These are phyloP conservation scores for Talaromyces sp. DNA, from an alignment of 2,329 filamentous ascomycete genomes.

Conservation along the genomic window DNA sequence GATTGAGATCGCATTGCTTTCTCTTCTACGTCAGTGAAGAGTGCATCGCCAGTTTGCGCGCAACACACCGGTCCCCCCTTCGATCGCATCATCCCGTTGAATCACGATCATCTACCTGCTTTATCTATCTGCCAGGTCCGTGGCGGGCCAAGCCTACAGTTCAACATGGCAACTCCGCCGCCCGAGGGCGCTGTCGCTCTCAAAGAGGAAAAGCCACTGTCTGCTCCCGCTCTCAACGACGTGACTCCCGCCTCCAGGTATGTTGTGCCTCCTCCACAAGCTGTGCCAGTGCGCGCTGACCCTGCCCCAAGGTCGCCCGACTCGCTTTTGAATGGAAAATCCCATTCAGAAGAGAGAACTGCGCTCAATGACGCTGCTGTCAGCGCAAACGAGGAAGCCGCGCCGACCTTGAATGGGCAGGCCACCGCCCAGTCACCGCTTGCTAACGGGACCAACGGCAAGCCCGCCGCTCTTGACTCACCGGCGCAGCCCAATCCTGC, in stretches of 20 bases:
- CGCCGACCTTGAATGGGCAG: slow-evolving; percentile 26
- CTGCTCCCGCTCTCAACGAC: slow-evolving; percentile 30
- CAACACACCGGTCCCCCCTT: slow-evolving; percentile 10
- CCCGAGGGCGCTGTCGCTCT: slow-evolving; percentile 29
- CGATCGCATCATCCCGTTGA: slow-evolving; percentile 12
- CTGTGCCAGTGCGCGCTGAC: slow-evolving; percentile 13
- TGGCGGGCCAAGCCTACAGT: slow-evolving; percentile 16
- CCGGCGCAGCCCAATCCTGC: neutral
- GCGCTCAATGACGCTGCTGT: slow-evolving; percentile 6
- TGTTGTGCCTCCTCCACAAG: slow-evolving; percentile 7
- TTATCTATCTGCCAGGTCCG: slow-evolving; percentile 11
- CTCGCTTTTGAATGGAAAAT: slow-evolving; percentile 19
- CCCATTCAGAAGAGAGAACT: slow-evolving; percentile 14
- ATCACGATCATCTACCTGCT: no score
- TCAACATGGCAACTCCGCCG: slow-evolving; percentile 38
- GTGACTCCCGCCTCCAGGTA: slow-evolving; percentile 28
- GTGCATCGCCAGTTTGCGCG: no score
- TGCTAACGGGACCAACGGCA: slow-evolving; percentile 22
- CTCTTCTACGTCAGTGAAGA: no score
- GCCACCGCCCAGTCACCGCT: slow-evolving; percentile 14
- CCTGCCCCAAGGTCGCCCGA: slow-evolving; percentile 17
- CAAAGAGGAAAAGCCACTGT: slow-evolving; percentile 37
- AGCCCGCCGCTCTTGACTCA: neutral
- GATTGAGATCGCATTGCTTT: neutral
- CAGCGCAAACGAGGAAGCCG: slow-evolving; percentile 5